Conservation (phyloP, 148 eudicot genomes). For the Camellia japonica region DNA sequence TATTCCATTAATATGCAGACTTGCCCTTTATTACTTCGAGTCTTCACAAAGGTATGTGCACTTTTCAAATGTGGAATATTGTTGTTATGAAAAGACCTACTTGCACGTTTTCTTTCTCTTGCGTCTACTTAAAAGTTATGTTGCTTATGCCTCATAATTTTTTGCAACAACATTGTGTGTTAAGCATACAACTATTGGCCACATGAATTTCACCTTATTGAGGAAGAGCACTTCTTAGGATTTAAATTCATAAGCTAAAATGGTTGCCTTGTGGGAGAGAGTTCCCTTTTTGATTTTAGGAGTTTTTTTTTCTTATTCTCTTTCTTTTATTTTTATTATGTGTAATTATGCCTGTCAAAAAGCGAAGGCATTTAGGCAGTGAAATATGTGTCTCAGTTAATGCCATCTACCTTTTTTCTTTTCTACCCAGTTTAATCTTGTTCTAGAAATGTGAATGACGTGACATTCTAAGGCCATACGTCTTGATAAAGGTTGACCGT, state of each 20-base stretch:
- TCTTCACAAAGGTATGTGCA: slow-evolving; percentile 45
- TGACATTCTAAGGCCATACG: background rate
- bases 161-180: background rate
- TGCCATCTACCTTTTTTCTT: background rate
- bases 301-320: too few species aligned
- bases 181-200: background rate
- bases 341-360: background rate
- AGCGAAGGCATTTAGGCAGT: background rate
- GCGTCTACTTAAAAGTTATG: background rate
- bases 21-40: slow-evolving; percentile 52
- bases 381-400: background rate
- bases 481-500: background rate
- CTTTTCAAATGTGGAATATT: background rate
- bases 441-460: background rate
- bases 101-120: background rate
- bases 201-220: background rate
- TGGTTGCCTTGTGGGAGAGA: too few species aligned
- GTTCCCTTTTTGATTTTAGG: too few species aligned
- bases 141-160: background rate
- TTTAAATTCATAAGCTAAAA: too few species aligned
- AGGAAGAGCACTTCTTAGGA: too few species aligned
- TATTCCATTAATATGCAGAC: slow-evolving; percentile 35
- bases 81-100: background rate
- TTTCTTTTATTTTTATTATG: too few species aligned
- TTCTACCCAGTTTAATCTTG: background rate